phyloP scores from a whole-genome alignment of 2,329 filamentous ascomycete species.

The Aspergillus ruber region DNA sequence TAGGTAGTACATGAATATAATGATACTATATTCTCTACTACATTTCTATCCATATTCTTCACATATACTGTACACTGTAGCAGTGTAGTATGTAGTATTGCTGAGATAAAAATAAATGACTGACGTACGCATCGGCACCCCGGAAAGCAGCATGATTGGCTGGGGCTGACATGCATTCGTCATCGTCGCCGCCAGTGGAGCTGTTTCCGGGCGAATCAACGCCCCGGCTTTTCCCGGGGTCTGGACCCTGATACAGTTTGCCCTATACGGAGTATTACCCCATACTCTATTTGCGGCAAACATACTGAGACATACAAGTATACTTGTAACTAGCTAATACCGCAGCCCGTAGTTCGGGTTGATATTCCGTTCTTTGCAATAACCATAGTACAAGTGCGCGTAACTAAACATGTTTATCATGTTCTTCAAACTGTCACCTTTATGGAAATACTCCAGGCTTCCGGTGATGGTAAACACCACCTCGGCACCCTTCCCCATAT shows the following conservation, averaged over 20 bases:
- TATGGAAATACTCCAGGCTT: constrained; percentile 16
- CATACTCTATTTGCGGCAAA: too few species aligned
- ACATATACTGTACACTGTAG: background rate
- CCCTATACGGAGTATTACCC: too few species aligned
- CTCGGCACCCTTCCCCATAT: constrained; percentile 13
- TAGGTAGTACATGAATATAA: too few species aligned
- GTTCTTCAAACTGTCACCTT: constrained; percentile 16
- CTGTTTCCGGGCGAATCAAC: background rate
- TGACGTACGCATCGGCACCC: too few species aligned
- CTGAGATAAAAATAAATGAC: too few species aligned
- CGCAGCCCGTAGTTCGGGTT: constrained; percentile 12
- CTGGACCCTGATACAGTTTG: background rate
- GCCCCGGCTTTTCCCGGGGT: background rate
- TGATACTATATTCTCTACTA: background rate
- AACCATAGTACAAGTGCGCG: constrained; percentile 15
- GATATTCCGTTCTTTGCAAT: constrained; percentile 12
- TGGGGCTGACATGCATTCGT: background rate
- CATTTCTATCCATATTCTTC: background rate
- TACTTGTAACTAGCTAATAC: background rate
- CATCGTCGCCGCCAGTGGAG: background rate
- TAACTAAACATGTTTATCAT: constrained; percentile 20
- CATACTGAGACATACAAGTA: too few species aligned
- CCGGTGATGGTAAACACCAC: constrained; percentile 14
- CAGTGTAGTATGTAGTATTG: too few species aligned
- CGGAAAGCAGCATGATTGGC: background rate